Percentiles rank a stretch among this genome's conserved stretches.
Evolutionary conservation across 1,139 yeast species (phyloP).

Genomic region (Geotrichum carabidarum): DNA sequence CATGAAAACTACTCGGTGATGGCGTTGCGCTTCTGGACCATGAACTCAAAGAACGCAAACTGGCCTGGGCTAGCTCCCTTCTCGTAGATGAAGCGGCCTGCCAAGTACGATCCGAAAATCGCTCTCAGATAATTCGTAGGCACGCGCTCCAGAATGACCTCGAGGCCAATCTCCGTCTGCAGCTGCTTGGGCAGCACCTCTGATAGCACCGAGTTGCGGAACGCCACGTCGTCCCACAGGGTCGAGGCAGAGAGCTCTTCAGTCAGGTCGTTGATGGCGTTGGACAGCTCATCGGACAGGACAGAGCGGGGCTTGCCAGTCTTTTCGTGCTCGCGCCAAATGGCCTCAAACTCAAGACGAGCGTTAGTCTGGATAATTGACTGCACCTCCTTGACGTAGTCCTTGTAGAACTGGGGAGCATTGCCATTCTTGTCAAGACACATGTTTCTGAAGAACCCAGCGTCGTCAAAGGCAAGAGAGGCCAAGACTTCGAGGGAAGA

Average conservation of each 20-base stretch:
- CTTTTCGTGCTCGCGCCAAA: conserved; percentile 70
- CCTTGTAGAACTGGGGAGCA: conserved; percentile 68
- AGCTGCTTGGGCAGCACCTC: conserved; percentile 78
- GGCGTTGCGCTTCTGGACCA: conserved; percentile 36
- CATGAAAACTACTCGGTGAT: background rate
- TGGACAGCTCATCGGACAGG: conserved; percentile 78
- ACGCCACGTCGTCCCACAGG: conserved; percentile 77
- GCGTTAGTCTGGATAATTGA: conserved; percentile 71
- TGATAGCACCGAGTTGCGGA: conserved; percentile 69
- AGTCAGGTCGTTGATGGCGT: conserved; percentile 79
- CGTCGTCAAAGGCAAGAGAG: conserved; percentile 85
- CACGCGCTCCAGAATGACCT: conserved; percentile 64
- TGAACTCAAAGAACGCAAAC: conserved; percentile 73
- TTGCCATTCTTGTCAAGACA: conserved; percentile 50
- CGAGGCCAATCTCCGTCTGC: conserved; percentile 69
- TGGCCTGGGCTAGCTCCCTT: conserved; percentile 80
- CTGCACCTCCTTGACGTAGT: conserved; percentile 82
- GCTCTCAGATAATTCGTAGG: conserved; percentile 88
- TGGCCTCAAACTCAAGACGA: conserved; percentile 72
- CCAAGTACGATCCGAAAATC: conserved; percentile 82
- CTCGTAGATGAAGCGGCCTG: conserved; percentile 83
- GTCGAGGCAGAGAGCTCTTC: conserved; percentile 82
- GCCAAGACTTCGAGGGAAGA: conserved; percentile 94
- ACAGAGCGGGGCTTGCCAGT: conserved; percentile 72
- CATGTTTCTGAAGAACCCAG: conserved; percentile 69